Base-by-base conservation (phyloP, 306 rosid genomes). In the Vigna hirtella region DNA sequence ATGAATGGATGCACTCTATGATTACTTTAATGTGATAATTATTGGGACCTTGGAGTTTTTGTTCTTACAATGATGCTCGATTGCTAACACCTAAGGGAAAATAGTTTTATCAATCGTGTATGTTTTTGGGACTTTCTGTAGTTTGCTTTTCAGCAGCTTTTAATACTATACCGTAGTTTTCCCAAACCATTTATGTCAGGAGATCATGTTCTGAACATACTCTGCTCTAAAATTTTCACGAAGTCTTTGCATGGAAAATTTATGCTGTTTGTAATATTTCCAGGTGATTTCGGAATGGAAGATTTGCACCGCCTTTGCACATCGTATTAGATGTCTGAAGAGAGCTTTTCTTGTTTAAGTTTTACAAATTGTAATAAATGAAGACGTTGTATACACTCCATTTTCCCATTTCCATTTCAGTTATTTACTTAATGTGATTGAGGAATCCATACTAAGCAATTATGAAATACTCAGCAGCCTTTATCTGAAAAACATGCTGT, bases 211-310 rank as follows among this genome's bases (percentile, higher is more conserved):
- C n/a, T 58, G 47, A 15, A 26, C 57, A 4, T 22, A 42, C 9
- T 53, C 26, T 47, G 65, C 55, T 66, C 26, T 3, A 5, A 45
- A 32, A 5, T 14, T 81, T 18, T 34, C 45, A 30, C 16, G 18
- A 9, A 18, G 18, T 38, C 6, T 34, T 59, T 40, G 42, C 42
- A 14, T 59, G 42, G 66, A 14, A 13, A 17, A 14, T 59, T 26
- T 61, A 48, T 24, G 11, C 36, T 9, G 12, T 49, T 77, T 52
- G 28, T 2, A 69, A 47, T 71, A 78, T 47, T 82, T 82, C 57
- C 63, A 91, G 97, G 92, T 88, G 92, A 91, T 14, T 78, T 79
- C 16, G 58, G 79, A 77, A 83, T 57, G 84, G 78, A 36, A 52
- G 70, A 64, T n/a, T 49, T 58, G 52, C 78, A 47, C 53, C 76